Base-by-base conservation (phyloP, 768 basidiomycete genomes). In the Pulveroboletus sp. region DNA sequence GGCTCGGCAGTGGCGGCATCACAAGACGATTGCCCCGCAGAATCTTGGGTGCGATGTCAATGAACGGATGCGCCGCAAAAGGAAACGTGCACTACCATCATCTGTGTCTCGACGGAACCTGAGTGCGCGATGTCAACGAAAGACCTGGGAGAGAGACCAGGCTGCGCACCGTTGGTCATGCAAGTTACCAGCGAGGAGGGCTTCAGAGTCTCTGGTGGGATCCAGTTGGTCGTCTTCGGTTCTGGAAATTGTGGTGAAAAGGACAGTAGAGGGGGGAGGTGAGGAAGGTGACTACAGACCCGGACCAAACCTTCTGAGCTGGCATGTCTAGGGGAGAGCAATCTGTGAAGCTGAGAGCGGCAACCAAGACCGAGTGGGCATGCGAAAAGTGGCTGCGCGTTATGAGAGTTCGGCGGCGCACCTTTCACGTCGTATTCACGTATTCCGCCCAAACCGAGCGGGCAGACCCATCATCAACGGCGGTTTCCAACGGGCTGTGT, bases 291-390 rank as follows among this genome's bases (percentile, higher is more conserved):
- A 50, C 46, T 33, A 73, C 81, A 51, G 65, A 93, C 90, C 90
- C 91, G 70, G 91, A 92, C 90, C 91, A 93, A 41, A 85, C 81
- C 71, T 83, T 90, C 44, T 92, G 71, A 39, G 80, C 74, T 43
- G 91, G 90, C 91, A 93, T 91, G 56, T 80, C 79, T 45, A 71
- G 63, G 90, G 90, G 24, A 75, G 24, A 86, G 85, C 15, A 89
- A 92, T 55, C 77, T 79, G 56, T 80, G 76, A 33, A 91, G 69
- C 54, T 90, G 82, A 42, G 74, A 62, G 43, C 87, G 81, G 61
- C 82, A 76, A 71, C 92, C 6, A 28, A 28, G 8, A 28, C 5
- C 5, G 5, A 8, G 27, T 6, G 27, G 27, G 27, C 27, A 6
- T 28, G 27, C 27, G 27, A 28, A 28, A 5, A 6, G 32, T 33